Percentiles rank a stretch among this genome's conserved stretches.
phyloP scores from a whole-genome alignment of 805 yeast species.

The Wickerhamomyces subpelliculosus region DNA sequence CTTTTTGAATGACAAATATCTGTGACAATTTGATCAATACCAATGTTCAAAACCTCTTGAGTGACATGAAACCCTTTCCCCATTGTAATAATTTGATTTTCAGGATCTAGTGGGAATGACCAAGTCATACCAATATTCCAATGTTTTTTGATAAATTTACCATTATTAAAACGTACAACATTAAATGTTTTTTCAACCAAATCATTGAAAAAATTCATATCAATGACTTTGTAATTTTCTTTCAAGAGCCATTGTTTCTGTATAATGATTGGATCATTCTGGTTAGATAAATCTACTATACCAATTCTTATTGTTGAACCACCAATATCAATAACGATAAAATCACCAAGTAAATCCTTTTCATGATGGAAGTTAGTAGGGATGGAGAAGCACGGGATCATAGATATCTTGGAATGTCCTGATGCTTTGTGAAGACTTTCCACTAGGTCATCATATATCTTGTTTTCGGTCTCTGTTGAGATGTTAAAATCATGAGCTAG shows the following conservation, averaged over 20 bases:
- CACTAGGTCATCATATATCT: not conserved
- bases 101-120: slow-evolving; percentile 47
- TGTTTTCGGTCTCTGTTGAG: no score
- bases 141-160: not conserved
- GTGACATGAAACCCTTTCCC: slow-evolving; percentile 55
- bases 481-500: not conserved
- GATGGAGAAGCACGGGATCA: slow-evolving; percentile 3
- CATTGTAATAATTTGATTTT: slow-evolving; percentile 37
- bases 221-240: slow-evolving; percentile 29
- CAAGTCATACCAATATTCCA: slow-evolving; percentile 41
- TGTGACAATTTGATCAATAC: slow-evolving; percentile 37
- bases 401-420: slow-evolving; percentile 3
- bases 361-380: not conserved
- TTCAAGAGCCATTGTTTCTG: slow-evolving; percentile 10
- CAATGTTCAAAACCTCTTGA: slow-evolving; percentile 31
- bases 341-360: not conserved
- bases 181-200: slow-evolving; percentile 23
- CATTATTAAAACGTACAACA: not conserved
- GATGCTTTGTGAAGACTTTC: not conserved
- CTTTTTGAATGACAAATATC: slow-evolving; percentile 19
- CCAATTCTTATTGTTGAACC: slow-evolving; percentile 45
- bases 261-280: not conserved
- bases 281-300: slow-evolving; percentile 11
- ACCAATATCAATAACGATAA: slow-evolving; percentile 44
- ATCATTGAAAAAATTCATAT: slow-evolving; percentile 34